Percentiles rank a stretch among this genome's conserved stretches.
phyloP scores from a whole-genome alignment of 352 stramenopile species.

The Pythium oligandrum region DNA sequence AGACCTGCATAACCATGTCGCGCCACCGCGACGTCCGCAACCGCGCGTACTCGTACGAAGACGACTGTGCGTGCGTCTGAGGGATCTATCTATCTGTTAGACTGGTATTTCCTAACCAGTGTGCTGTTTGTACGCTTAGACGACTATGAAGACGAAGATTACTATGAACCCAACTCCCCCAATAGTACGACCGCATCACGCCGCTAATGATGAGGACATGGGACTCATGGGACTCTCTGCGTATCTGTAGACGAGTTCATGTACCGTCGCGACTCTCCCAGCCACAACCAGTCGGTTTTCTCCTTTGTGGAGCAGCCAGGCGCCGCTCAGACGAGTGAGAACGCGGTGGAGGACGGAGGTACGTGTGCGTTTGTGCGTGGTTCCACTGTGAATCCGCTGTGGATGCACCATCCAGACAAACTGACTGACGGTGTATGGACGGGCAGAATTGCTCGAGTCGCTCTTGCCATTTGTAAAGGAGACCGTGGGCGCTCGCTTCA shows the following conservation, averaged over 20 bases:
- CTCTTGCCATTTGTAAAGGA: conserved; percentile 57
- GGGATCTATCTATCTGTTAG: neutral
- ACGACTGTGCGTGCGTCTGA: conserved; percentile 48
- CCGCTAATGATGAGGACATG: neutral
- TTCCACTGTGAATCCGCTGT: too few species aligned
- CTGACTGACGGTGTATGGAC: neutral
- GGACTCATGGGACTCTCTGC: neutral
- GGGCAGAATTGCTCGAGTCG: conserved; percentile 43
- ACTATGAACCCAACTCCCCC: conserved; percentile 57
- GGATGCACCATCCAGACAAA: too few species aligned
- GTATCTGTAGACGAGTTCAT: conserved; percentile 62
- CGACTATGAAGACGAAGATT: conserved; percentile 70
- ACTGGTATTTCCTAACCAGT: neutral
- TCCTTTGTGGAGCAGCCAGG: conserved; percentile 66
- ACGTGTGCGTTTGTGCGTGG: conserved; percentile 1
- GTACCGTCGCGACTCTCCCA: conserved; percentile 78
- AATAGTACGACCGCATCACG: conserved; percentile 34
- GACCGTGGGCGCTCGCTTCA: conserved; percentile 46
- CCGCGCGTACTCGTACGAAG: conserved; percentile 87
- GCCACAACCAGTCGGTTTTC: conserved; percentile 70
- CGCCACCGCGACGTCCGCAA: conserved; percentile 84
- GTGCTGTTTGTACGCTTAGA: conserved; percentile 20
- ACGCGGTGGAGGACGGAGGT: conserved; percentile 33
- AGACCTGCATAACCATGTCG: conserved; percentile 36
- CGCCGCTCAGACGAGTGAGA: neutral